Percentiles rank a stretch among this genome's conserved stretches.
These are phyloP conservation scores for Mycosphaerella sp. DNA, from an alignment of 2,329 filamentous ascomycete species.

Conservation along the genomic window DNA sequence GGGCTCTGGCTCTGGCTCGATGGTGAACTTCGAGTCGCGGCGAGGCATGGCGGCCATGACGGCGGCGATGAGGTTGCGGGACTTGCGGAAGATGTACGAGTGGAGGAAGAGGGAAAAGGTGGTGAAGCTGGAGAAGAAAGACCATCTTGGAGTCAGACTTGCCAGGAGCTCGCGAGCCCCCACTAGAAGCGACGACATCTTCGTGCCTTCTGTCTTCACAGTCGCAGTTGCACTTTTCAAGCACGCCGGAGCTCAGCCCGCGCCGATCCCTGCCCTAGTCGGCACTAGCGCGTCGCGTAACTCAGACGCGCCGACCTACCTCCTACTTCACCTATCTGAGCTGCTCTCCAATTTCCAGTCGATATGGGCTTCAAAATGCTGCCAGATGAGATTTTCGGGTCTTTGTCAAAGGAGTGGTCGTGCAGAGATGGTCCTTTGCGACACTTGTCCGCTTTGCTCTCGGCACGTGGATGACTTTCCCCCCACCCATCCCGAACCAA, in stretches of 20 bases:
- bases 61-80: slow-evolving; percentile 8
- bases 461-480: slow-evolving; percentile 32
- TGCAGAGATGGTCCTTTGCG: slow-evolving; percentile 43
- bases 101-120: slow-evolving; percentile 2
- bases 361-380: slow-evolving; percentile 14
- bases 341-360: neutral
- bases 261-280: neutral
- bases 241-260: neutral
- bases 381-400: slow-evolving; percentile 27
- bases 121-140: neutral
- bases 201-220: slow-evolving; percentile 14
- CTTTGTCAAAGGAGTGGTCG: slow-evolving; percentile 28
- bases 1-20: slow-evolving; percentile 16
- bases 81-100: slow-evolving; percentile 2
- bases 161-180: slow-evolving; percentile 2
- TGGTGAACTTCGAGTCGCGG: slow-evolving; percentile 19
- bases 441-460: slow-evolving; percentile 42
- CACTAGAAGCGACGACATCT: neutral
- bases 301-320: neutral
- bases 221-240: neutral
- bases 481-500: neutral
- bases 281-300: slow-evolving; percentile 2
- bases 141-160: too few species aligned
- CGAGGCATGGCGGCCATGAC: slow-evolving; percentile 16
- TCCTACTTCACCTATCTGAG: neutral